These are phyloP conservation scores for Micractinium sp. DNA, from an alignment of 139 green algal species.

Conservation along the genomic window DNA sequence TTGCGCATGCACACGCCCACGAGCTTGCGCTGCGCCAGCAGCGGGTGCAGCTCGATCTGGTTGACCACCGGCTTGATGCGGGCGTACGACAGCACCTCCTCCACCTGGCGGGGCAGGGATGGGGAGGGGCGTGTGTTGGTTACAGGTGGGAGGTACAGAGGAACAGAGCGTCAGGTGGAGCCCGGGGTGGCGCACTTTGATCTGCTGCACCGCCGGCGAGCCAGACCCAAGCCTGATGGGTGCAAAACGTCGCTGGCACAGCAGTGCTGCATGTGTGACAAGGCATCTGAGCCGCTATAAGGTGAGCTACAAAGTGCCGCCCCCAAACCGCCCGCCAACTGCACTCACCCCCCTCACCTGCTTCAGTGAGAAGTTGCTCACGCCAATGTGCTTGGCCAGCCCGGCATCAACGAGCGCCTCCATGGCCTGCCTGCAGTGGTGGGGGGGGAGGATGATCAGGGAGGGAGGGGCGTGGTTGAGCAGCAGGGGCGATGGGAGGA, in stretches of 20 bases:
- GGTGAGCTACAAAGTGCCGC: neutral
- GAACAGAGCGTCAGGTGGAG: neutral
- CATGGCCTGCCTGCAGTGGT: conserved; percentile 59
- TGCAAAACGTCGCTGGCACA: too few relatives aligned
- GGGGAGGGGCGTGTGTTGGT: neutral
- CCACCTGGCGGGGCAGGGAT: conserved; percentile 47
- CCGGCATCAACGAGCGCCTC: conserved; percentile 67
- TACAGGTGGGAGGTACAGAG: neutral
- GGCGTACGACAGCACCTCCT: conserved; percentile 66
- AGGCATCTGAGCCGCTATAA: too few relatives aligned
- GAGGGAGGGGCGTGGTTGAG: neutral
- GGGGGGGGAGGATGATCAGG: neutral
- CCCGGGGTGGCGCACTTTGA: too few relatives aligned
- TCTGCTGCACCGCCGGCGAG: too few relatives aligned
- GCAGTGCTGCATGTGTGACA: too few relatives aligned
- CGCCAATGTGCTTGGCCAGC: conserved; percentile 60
- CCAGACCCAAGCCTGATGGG: too few relatives aligned
- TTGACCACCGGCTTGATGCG: conserved; percentile 77
- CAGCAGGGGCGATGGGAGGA: neutral
- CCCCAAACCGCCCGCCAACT: neutral
- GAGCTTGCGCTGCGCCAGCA: conserved; percentile 78
- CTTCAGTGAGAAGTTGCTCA: conserved; percentile 64
- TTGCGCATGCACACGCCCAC: conserved; percentile 75
- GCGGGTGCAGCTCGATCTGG: conserved; percentile 87
- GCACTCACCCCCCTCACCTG: conserved; percentile 14